Conservation (phyloP, 768 basidiomycete species). For the Collybia sordida region DNA sequence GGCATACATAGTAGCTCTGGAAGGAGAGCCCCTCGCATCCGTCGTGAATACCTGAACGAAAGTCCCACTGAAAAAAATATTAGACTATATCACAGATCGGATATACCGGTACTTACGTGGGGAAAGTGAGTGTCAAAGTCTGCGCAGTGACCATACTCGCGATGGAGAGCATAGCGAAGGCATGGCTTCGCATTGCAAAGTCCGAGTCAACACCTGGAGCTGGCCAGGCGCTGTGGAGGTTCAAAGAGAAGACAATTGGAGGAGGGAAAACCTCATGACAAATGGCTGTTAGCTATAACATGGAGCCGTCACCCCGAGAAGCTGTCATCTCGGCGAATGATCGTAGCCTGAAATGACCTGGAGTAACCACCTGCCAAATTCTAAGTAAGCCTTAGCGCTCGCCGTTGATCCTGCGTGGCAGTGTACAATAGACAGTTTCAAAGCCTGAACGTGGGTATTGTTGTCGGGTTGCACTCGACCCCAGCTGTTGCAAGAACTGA, state of each 20-base stretch:
- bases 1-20: constrained; percentile 2
- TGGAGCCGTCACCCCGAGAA: constrained; percentile 7
- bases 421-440: no score
- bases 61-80: not conserved
- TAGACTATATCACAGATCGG: not conserved
- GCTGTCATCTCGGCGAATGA: constrained; percentile 14
- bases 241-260: constrained; percentile 6
- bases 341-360: constrained; percentile 7
- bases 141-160: constrained; percentile 2
- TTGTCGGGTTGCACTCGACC: no score
- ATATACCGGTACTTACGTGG: not conserved
- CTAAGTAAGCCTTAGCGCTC: no score
- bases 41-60: constrained; percentile 5
- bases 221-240: constrained; percentile 1
- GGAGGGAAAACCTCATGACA: constrained; percentile 2
- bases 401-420: no score
- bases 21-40: constrained; percentile 1
- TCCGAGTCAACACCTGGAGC: constrained; percentile 5
- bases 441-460: no score
- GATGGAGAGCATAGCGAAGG: not conserved
- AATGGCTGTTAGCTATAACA: constrained; percentile 7
- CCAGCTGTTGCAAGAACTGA: no score
- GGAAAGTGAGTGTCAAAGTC: constrained; percentile 7
- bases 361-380: constrained; percentile 9
- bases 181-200: constrained; percentile 8